Base-by-base conservation (phyloP, 2,329 filamentous ascomycete genomes). In the Diaporthe sp. region DNA sequence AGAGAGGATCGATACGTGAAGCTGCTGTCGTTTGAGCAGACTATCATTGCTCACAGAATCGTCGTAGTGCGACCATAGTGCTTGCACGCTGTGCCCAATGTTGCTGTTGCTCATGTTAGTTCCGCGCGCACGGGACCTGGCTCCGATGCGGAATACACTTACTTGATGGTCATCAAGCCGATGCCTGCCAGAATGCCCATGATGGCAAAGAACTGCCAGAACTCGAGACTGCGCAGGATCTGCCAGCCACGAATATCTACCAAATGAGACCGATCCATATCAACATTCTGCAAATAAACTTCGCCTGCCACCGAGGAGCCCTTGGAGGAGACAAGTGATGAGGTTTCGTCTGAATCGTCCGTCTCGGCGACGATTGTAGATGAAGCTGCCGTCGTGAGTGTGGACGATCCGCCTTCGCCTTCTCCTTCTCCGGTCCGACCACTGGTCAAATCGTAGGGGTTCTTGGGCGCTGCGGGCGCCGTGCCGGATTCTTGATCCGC, bases 151-250 rank as follows among this genome's bases (percentile, higher is more conserved):
- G 44, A 22, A 13, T 53, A 13, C 2, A 87, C 94, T 84, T 88
- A 98, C 95, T 99, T 99, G 85, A 99, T 99, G 0, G 96, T 98
- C 97, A 99, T 99, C 78, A 99, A 87, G 15, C 97, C 97, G 79
- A 98, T 94, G 71, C 97, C 97, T 7, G 95, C 95, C 77, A 98
- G 87, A n/a, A 98, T 90, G 53, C 93, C 95, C 90, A 99, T 94
- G 79, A 98, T 92, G 74, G 90, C 84, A 83, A 97, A 98, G 39
- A 98, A 86, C 81, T 97, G 94, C 95, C 96, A 98, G 84, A 98
- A 99, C 78, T 97, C 94, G 65, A 92, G 80, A 76, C 90, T 92
- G 72, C 87, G 87, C 44, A 98, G 85, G 81, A 99, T 88, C 22
- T 90, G 89, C 81, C 95, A 87, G 78, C 97, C 97, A 82, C 96